phyloP scores from a whole-genome alignment of 371 early-diverging fungal genomes.

The Smittium mucronatum region DNA sequence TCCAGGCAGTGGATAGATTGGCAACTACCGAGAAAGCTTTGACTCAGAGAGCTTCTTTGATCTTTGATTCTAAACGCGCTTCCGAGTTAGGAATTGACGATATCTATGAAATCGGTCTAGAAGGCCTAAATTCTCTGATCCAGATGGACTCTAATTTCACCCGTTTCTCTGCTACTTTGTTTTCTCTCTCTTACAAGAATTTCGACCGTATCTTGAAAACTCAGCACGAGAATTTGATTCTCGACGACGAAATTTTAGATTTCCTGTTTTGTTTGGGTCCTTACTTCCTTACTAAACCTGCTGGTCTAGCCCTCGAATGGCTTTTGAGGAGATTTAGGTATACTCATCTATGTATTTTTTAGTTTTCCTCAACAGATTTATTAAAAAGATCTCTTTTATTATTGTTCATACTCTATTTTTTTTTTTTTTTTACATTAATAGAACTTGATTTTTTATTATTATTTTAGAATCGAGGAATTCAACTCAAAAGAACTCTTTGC shows the following conservation, averaged over 20 bases:
- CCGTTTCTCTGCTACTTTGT: slow-evolving; percentile 59
- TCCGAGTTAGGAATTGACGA: slow-evolving; percentile 80
- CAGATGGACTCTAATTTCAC: slow-evolving; percentile 48
- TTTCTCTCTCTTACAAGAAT: slow-evolving; percentile 64
- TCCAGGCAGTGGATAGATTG: slow-evolving; percentile 49
- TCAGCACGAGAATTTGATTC: slow-evolving; percentile 60
- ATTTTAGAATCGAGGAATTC: slow-evolving; percentile 63
- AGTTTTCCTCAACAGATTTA: no score
- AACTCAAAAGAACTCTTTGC: slow-evolving; percentile 66
- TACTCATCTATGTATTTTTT: background rate
- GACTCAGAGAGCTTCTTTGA: slow-evolving; percentile 53
- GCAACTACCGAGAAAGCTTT: slow-evolving; percentile 33
- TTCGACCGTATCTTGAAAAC: slow-evolving; percentile 68
- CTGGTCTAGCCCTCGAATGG: slow-evolving; percentile 86
- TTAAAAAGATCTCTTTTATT: background rate
- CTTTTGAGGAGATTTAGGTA: slow-evolving; percentile 66
- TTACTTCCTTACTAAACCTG: slow-evolving; percentile 63
- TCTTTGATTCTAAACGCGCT: slow-evolving; percentile 71
- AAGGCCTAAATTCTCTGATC: slow-evolving; percentile 64
- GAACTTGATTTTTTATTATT: no score
- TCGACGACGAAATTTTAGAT: slow-evolving; percentile 57
- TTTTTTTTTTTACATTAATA: no score
- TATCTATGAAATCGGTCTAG: slow-evolving; percentile 66
- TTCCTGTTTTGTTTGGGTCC: slow-evolving; percentile 69
- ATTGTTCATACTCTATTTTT: background rate